These are phyloP conservation scores for Striga hermonthica DNA, from an alignment of 305 asterid species.

Conservation along the genomic window DNA sequence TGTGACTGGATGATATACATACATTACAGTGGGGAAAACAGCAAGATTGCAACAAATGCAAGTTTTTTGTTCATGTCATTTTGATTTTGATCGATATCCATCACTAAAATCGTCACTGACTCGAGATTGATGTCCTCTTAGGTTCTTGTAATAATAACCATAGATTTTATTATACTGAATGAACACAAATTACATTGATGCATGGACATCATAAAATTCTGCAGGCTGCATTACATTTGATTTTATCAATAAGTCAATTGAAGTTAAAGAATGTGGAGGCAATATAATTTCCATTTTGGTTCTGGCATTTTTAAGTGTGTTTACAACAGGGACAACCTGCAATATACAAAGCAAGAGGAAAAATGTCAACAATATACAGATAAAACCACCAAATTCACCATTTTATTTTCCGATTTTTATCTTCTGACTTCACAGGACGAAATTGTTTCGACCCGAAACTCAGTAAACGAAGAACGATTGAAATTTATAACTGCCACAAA, in stretches of 20 bases:
- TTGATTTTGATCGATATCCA: too few species aligned
- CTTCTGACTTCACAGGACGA: neutral
- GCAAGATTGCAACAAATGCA: too few species aligned
- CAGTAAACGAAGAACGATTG: too few species aligned
- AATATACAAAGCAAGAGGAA: neutral
- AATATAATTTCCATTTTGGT: slow-evolving; percentile 48
- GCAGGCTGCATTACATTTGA: slow-evolving; percentile 28
- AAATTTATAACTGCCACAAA: neutral
- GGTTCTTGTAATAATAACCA: too few species aligned
- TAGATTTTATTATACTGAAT: slow-evolving; percentile 7
- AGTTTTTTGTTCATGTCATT: too few species aligned
- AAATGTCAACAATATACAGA: neutral
- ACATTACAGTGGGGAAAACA: too few species aligned
- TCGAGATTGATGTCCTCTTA: too few species aligned
- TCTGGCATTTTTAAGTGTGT: slow-evolving; percentile 41
- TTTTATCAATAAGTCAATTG: slow-evolving; percentile 51
- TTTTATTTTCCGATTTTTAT: neutral
- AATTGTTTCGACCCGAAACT: too few species aligned
- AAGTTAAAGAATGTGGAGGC: slow-evolving; percentile 57
- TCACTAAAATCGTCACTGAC: too few species aligned
- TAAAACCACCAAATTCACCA: neutral
- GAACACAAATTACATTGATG: slow-evolving; percentile 30
- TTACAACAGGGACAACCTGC: slow-evolving; percentile 65
- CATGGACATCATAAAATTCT: slow-evolving; percentile 26
- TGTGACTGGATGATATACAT: too few species aligned